A percentile compares a stretch with the other conserved stretches of the same genome.
These are phyloP conservation scores for Bipolaris sorokiniana DNA, from an alignment of 2,329 filamentous ascomycete species.

Conservation along the genomic window DNA sequence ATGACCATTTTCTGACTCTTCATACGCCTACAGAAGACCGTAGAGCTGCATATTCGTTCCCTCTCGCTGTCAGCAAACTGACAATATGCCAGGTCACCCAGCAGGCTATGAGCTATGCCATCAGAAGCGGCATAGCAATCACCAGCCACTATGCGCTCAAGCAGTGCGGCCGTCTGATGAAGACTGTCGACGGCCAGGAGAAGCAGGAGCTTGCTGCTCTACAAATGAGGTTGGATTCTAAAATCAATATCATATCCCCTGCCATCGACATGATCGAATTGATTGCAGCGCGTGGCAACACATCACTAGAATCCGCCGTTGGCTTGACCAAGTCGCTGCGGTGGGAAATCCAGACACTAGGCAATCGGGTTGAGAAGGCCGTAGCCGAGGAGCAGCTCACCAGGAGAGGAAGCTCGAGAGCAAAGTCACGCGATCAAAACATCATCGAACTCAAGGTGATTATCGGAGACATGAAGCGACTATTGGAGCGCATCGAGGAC, in stretches of 20 bases:
- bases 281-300: constrained; percentile 79
- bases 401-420: constrained; percentile 52
- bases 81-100: constrained; percentile 63
- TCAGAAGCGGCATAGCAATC: constrained; percentile 80
- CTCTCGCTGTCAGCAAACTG: background rate
- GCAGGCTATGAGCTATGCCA: constrained; percentile 91
- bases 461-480: constrained; percentile 73
- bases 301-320: constrained; percentile 82
- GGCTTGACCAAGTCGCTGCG: constrained; percentile 81
- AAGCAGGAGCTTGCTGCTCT: constrained; percentile 74
- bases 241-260: constrained; percentile 90
- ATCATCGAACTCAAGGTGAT: constrained; percentile 72
- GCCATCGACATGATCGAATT: constrained; percentile 92
- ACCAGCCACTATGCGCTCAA: constrained; percentile 85
- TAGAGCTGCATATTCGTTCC: background rate
- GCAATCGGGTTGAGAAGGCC: constrained; percentile 73
- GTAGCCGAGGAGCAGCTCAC: constrained; percentile 67
- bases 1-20: constrained; percentile 21
- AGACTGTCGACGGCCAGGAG: constrained; percentile 71
- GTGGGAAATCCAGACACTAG: constrained; percentile 80
- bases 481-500: constrained; percentile 83
- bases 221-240: constrained; percentile 78
- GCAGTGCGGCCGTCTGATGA: constrained; percentile 79
- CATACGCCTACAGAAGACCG: constrained; percentile 4
- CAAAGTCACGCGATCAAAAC: constrained; percentile 61